Base-by-base conservation (phyloP, 2,329 filamentous ascomycete species). In the Aspergillus unguis region DNA sequence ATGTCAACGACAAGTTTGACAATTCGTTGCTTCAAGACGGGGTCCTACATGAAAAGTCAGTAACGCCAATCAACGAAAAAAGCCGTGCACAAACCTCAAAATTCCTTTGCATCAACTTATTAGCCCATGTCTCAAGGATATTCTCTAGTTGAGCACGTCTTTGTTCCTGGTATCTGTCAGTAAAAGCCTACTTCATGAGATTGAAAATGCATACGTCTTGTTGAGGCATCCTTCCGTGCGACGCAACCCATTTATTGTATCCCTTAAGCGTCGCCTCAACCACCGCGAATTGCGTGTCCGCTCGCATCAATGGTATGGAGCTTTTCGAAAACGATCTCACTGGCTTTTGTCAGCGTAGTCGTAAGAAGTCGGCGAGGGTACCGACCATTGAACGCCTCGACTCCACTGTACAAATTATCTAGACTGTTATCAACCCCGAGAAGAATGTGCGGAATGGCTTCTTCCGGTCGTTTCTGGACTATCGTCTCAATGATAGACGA, bases 211-310 rank as follows among this genome's bases (percentile, higher is more conserved):
- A 54, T 61, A 74, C 73, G 66, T 77, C 73, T 63, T 79, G 68
- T 57, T 80, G 75, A 2, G 79, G 77, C 41, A 79, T 74, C 53
- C 74, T 73, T 26, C 79, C 80, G 61, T 79, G 78, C 0, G 65
- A 69, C 17, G 75, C 71, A 45, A 86, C 80, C 89, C 90, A 96
- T 67, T 90, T 92, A 59, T 85, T 83, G 61, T 92, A 96, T 1
- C 92, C 94, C 67, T 92, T 96, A 29, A 97, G 75, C 1, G 90
- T 87, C 27, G 91, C 87, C 66, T 96, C 90, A 2, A 96, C 87
- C 26, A 96, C 87, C 0, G 90, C 90, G 61, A 92, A 92, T 59
- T 96, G 88, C 0, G 91, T 88, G 68, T 99, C 94, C 2, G 95
- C 86, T 28, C 85, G 84, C 50, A 99, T 79, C 17, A 69, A 63